These are phyloP conservation scores for Beta vulgaris DNA, from an alignment of 148 eudicot species.

Conservation along the genomic window DNA sequence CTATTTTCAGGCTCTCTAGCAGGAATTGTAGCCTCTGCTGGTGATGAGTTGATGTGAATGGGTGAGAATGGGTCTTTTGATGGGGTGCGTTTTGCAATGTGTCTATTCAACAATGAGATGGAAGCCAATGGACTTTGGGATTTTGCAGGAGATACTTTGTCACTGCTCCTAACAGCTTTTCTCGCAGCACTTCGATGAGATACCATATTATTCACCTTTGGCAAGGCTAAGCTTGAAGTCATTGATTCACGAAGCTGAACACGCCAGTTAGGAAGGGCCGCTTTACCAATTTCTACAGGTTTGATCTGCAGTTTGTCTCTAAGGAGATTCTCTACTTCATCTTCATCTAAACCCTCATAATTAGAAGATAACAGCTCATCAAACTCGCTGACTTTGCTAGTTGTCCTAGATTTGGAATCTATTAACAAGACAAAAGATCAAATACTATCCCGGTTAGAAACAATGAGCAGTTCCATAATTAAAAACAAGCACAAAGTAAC, in stretches of 20 bases:
- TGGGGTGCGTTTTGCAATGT: slow-evolving; percentile 35
- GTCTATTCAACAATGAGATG: slow-evolving; percentile 46
- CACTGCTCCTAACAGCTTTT: slow-evolving; percentile 29
- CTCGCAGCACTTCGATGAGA: slow-evolving; percentile 29
- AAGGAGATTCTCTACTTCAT: slow-evolving; percentile 41
- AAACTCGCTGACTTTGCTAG: slow-evolving; percentile 29
- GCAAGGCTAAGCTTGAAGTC: slow-evolving; percentile 25
- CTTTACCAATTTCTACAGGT: slow-evolving; percentile 41
- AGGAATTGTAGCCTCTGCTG: slow-evolving; percentile 17
- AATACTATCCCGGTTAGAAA: slow-evolving; percentile 10
- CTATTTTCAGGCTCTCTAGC: slow-evolving; percentile 13
- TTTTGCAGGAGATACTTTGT: slow-evolving; percentile 39
- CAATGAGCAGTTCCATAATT: not conserved
- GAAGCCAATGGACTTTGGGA: slow-evolving; percentile 64
- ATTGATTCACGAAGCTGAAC: slow-evolving; percentile 30
- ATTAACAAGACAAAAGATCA: slow-evolving; percentile 20
- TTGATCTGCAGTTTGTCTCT: slow-evolving; percentile 55
- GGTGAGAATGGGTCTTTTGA: slow-evolving; percentile 47
- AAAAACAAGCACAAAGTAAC: not conserved
- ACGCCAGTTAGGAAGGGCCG: slow-evolving; percentile 43
- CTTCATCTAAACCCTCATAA: slow-evolving; percentile 45
- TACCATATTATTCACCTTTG: slow-evolving; percentile 25
- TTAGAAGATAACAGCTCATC: slow-evolving; percentile 46
- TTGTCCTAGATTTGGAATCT: slow-evolving; percentile 34
- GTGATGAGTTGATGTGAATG: slow-evolving; percentile 32